A percentile compares a stretch with the other conserved stretches of the same genome.
Evolutionary conservation across 306 rosid genomes (phyloP).

Genomic region (Alnus glutinosa): DNA sequence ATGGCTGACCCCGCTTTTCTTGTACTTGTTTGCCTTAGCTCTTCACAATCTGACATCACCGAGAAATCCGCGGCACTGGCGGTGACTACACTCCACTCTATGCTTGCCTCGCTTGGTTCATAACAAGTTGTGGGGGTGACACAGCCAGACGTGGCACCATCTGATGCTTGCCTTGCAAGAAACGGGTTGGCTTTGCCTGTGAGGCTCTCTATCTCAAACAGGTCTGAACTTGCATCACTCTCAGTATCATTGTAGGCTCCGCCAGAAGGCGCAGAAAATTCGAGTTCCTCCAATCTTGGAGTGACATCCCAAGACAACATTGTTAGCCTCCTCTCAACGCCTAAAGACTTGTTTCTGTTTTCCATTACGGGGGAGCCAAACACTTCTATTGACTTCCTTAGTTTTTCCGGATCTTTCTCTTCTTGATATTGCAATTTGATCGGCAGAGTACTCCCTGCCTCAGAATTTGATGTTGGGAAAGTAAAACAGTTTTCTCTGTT

Average conservation of each 20-base stretch:
- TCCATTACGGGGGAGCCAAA: conserved; percentile 65
- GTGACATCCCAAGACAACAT: conserved; percentile 43
- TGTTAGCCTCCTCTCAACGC: conserved; percentile 60
- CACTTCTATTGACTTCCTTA: conserved; percentile 66
- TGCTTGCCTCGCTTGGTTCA: conserved; percentile 96
- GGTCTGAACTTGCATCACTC: conserved; percentile 95
- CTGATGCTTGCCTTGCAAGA: conserved; percentile 47
- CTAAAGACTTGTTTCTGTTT: conserved; percentile 47
- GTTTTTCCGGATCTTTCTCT: conserved; percentile 33
- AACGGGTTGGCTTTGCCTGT: conserved; percentile 51
- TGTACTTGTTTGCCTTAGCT: conserved; percentile 55
- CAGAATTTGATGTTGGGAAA: conserved; percentile 34
- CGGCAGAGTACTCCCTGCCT: conserved; percentile 22
- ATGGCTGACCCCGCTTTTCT: conserved; percentile 22
- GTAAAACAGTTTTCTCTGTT: conserved; percentile 33
- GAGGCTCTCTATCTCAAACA: conserved; percentile 83
- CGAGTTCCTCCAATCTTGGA: conserved; percentile 41
- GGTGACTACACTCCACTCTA: conserved; percentile 92
- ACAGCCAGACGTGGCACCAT: conserved; percentile 43
- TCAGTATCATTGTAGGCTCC: conserved; percentile 52
- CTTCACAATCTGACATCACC: conserved; percentile 67
- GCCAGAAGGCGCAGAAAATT: conserved; percentile 30
- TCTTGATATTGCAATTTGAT: conserved; percentile 40
- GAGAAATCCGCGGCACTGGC: conserved; percentile 86
- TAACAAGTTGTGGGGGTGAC: conserved; percentile 69